Evolutionary conservation across 2,329 filamentous ascomycete species (phyloP).

Genomic region (Sporothrix globosa): DNA sequence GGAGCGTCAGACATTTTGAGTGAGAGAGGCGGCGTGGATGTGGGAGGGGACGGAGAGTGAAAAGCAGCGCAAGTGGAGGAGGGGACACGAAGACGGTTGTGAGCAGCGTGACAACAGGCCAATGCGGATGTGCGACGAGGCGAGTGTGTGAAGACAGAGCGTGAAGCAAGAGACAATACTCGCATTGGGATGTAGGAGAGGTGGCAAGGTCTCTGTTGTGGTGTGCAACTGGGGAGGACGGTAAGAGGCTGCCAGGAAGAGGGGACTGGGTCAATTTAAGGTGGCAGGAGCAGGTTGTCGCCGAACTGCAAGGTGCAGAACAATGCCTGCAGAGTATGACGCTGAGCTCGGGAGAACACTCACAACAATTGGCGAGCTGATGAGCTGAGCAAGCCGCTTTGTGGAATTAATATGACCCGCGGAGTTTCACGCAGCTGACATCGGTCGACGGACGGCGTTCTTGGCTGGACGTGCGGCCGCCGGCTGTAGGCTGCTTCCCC

Average conservation of each 20-base stretch:
- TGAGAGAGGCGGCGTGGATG: neutral
- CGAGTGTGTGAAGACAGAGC: neutral
- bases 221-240: neutral
- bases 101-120: neutral
- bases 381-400: neutral
- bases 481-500: neutral
- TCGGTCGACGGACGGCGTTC: neutral
- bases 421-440: neutral
- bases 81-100: neutral
- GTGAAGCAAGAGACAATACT: neutral
- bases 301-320: neutral
- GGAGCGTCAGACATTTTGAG: constrained; percentile 10
- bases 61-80: neutral
- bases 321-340: too few species aligned
- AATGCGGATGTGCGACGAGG: neutral
- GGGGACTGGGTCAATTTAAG: neutral
- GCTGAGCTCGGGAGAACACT: neutral
- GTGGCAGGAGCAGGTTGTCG: neutral
- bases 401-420: constrained; percentile 20
- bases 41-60: neutral
- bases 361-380: neutral
- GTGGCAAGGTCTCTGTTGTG: too few species aligned
- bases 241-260: neutral
- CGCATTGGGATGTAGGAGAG: neutral
- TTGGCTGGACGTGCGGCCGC: neutral